Base-by-base conservation (phyloP, 106 monocot species). In the Apostasia ramifera region DNA sequence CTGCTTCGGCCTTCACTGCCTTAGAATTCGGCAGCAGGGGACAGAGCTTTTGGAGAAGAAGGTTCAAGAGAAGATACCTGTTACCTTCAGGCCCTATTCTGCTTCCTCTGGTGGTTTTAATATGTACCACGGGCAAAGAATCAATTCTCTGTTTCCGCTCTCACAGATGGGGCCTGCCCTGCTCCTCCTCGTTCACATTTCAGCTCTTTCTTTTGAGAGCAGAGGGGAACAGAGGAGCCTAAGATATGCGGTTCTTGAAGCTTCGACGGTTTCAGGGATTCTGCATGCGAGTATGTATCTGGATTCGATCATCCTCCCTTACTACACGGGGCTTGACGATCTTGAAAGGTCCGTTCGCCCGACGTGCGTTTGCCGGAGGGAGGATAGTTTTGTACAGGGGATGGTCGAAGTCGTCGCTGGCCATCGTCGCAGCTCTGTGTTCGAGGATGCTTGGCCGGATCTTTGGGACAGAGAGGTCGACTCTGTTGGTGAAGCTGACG, bases 281-380 rank as follows among this genome's bases (percentile, higher is more conserved):
- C 70, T 94, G 39, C 94, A 91, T 47, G 87, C 94, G 4, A 81
- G 87, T 47, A 47, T 88, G 26, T 81, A 88, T 49, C 55, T 91
- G 60, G 91, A 94, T 68, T 63, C 79, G 1, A 60, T 94, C 26
- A 62, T 91, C 54, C 54, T 94, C 55, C 94, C 94, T 55, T 91
- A 85, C 68, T 91, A 94, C 81, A 94, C 94, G 0, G 94, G 94
- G 14, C 57, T 94, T 55, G 94, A 88, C 6, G 87, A 85, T 12
- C 47, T 94, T 11, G 60, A 40, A 2, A 57, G 39, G 26, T 94
- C 94, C 3, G 66, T 42, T 1, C 91, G 94, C 53, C 59, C 60
- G 12, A 71, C 91, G 10, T 94, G 90, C 49, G 79, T 91, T 44
- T 94, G 90, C 77, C 57, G 87, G 55, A n/a, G 94, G 94, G 37